These are phyloP conservation scores for Sclerotiophoma versabilis DNA, from an alignment of 2,329 filamentous ascomycete genomes.

Conservation along the genomic window DNA sequence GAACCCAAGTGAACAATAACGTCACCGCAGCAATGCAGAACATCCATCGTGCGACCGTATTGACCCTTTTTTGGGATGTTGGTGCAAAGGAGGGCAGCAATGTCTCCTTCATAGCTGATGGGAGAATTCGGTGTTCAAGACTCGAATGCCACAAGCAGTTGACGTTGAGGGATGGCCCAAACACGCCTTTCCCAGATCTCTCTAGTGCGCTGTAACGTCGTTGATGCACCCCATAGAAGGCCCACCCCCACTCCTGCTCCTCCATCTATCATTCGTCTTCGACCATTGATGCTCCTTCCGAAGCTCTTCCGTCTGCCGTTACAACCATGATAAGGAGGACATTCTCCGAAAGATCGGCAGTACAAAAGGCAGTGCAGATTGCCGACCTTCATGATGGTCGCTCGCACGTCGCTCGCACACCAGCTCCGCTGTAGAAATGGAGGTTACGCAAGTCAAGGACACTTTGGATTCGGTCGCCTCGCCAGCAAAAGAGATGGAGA, in stretches of 20 bases:
- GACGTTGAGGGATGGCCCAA: conserved; percentile 4
- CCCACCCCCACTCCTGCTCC: conserved; percentile 11
- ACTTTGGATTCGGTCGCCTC: background rate
- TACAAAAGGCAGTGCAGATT: conserved; percentile 7
- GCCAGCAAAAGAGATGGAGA: conserved; percentile 1
- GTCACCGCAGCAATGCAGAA: conserved; percentile 8
- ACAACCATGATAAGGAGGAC: conserved; percentile 9
- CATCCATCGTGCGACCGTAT: background rate
- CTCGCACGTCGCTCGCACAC: background rate
- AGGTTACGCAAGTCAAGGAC: background rate
- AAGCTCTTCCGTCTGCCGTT: conserved; percentile 4
- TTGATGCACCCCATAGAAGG: conserved; percentile 8
- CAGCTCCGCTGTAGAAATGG: background rate
- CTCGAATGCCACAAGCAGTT: background rate
- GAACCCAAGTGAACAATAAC: conserved; percentile 10
- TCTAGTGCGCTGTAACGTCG: conserved; percentile 7
- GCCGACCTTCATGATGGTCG: background rate
- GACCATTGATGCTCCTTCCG: background rate
- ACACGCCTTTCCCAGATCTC: conserved; percentile 8
- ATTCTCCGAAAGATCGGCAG: conserved; percentile 11
- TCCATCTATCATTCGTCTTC: conserved; percentile 1
- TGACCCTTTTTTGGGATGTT: background rate
- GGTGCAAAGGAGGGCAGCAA: background rate
- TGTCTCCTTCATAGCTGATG: conserved; percentile 9
- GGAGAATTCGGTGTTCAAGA: background rate